Evolutionary conservation across 2,329 filamentous ascomycete genomes (phyloP).

Genomic region (Aspergillus fijiensis): DNA sequence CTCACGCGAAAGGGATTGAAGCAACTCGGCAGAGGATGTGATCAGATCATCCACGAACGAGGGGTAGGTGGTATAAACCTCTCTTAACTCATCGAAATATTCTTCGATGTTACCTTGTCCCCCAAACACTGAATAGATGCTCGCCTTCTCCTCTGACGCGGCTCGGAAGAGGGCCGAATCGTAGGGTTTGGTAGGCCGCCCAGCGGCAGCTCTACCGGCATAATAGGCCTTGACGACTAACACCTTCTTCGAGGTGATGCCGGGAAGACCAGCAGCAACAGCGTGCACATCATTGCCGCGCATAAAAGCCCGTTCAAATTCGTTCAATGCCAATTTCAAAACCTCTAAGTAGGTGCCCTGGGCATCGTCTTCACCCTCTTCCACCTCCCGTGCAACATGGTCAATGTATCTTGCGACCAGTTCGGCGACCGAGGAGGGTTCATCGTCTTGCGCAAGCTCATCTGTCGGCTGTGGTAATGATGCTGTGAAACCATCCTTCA

Average conservation of each 20-base stretch:
- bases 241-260: constrained; percentile 90
- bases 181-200: constrained; percentile 84
- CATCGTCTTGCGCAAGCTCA: constrained; percentile 95
- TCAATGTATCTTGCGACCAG: constrained; percentile 91
- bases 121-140: constrained; percentile 91
- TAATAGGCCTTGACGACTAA: constrained; percentile 90
- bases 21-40: constrained; percentile 74
- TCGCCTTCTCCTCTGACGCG: constrained; percentile 77
- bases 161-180: constrained; percentile 91
- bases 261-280: constrained; percentile 77
- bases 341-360: constrained; percentile 90
- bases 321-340: constrained; percentile 85
- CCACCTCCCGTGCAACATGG: constrained; percentile 82
- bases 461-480: constrained; percentile 89
- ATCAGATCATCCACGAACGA: constrained; percentile 87
- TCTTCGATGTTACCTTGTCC: constrained; percentile 99
- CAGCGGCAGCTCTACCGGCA: constrained; percentile 76
- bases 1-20: constrained; percentile 81
- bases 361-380: constrained; percentile 85
- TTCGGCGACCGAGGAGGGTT: constrained; percentile 93
- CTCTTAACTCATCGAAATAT: constrained; percentile 95
- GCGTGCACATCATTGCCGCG: constrained; percentile 96
- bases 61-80: constrained; percentile 87
- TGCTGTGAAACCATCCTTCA: constrained; percentile 85
- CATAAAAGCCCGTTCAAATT: constrained; percentile 94